These are phyloP conservation scores for Melocanna baccifera DNA, from an alignment of 176 grass and related monocot genomes.

Conservation along the genomic window DNA sequence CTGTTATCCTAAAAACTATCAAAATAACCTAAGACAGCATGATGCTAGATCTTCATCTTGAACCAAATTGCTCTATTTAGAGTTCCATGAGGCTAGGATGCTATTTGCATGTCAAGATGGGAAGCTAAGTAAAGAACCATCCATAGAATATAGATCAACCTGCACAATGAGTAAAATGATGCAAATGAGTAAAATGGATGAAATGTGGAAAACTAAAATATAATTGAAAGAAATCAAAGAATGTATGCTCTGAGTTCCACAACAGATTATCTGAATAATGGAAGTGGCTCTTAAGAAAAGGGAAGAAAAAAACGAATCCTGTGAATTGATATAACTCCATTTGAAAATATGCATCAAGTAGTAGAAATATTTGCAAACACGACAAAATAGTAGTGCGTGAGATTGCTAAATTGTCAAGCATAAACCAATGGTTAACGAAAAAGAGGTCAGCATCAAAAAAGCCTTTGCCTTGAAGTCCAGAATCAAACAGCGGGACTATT, in stretches of 20 bases:
- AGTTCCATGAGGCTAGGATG: conserved; percentile 30
- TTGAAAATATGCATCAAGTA: not conserved
- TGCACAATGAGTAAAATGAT: conserved; percentile 33
- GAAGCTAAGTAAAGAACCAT: conserved; percentile 34
- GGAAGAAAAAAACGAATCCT: not conserved
- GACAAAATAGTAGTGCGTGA: not conserved
- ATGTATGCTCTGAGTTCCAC: not conserved
- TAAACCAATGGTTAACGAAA: not conserved
- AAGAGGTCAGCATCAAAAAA: not conserved
- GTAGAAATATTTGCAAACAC: not conserved
- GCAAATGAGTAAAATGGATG: conserved; percentile 18
- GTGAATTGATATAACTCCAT: not conserved
- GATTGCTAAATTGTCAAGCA: conserved; percentile 3
- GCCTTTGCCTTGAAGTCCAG: not conserved
- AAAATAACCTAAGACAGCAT: conserved; percentile 34
- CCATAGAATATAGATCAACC: conserved; percentile 42
- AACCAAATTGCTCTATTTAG: conserved; percentile 27
- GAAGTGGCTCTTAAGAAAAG: not conserved
- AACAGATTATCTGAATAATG: not conserved
- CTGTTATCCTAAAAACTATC: conserved; percentile 35
- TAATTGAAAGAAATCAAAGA: not conserved
- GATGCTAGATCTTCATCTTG: conserved; percentile 43
- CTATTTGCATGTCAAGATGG: conserved; percentile 33
- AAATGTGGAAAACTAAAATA: not conserved
- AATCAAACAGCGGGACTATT: not conserved